Percentiles rank a stretch among this genome's conserved stretches.
phyloP scores from a whole-genome alignment of 2,329 filamentous ascomycete genomes.

The Monilinia laxa region DNA sequence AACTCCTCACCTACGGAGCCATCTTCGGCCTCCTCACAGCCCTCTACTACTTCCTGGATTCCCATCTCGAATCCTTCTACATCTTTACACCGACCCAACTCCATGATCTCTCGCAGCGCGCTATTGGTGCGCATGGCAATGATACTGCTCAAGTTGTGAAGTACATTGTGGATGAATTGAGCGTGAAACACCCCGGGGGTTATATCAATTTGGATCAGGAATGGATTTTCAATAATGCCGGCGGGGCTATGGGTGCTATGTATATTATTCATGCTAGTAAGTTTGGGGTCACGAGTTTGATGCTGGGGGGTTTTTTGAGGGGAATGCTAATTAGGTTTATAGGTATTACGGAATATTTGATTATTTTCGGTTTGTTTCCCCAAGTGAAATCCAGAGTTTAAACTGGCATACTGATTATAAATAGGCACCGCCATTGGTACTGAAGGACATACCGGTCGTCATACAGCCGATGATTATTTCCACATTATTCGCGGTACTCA shows the following conservation, averaged over 20 bases:
- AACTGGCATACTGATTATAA: neutral
- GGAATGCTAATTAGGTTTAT: constrained; percentile 24
- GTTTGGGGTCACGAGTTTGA: constrained; percentile 39
- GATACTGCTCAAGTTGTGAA: constrained; percentile 68
- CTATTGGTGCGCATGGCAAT: constrained; percentile 68
- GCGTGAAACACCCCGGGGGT: constrained; percentile 46
- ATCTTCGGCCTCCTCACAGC: constrained; percentile 55
- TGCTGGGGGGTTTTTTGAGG: neutral
- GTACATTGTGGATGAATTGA: constrained; percentile 69
- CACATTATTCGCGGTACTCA: constrained; percentile 81
- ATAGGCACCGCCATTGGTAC: constrained; percentile 72
- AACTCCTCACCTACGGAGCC: constrained; percentile 48
- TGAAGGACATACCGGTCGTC: constrained; percentile 82
- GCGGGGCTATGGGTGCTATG: constrained; percentile 90
- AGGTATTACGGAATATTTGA: constrained; percentile 84
- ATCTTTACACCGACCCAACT: constrained; percentile 70
- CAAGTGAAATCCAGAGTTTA: neutral
- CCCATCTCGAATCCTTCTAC: constrained; percentile 60
- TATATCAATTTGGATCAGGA: constrained; percentile 72
- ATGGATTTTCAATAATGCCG: constrained; percentile 91
- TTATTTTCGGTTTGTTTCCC: constrained; percentile 65
- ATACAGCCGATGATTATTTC: constrained; percentile 94
- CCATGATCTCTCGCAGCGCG: constrained; percentile 65
- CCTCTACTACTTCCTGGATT: constrained; percentile 56
- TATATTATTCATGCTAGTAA: constrained; percentile 82